Evolutionary conservation across 768 basidiomycete species (phyloP), one percentile per base, ranked within the genome.

Genomic region (Calvatia gigantea): DNA sequence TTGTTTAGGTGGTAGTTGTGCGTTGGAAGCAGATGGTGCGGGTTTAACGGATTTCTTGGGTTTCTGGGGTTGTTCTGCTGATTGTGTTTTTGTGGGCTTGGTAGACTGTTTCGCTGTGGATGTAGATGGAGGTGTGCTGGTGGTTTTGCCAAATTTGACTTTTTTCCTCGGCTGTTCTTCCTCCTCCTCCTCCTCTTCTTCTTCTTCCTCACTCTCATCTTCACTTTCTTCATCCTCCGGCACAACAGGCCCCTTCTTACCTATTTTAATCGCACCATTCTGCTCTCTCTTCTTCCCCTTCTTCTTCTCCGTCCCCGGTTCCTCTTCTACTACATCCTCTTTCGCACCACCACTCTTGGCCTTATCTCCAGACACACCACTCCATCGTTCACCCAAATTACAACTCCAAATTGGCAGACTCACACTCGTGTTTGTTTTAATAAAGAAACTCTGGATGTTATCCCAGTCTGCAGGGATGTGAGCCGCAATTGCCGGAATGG

Each of bases 341-440:
- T 64, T 63, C 31, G 59, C 67, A 15, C 46, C 58, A 21, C 51
- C 59, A 23, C 19, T 64, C n/a, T n/a, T n/a, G n/a, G n/a, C 67
- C 0, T 63, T 68, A 4, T 65, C 62, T 31, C 61, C 63, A 0
- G 66, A 69, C 6, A 83, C 62, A 0, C 80, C 82, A 42, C 77
- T 74, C 84, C 87, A 91, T 25, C 86, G 73, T 5, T 80, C 83
- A 28, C 85, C 84, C n/a, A 97, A 77, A 4, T 78, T 73, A 67
- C 88, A 91, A 19, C 76, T 81, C 93, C 94, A 99, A 65, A 99
- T 85, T 4, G 97, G 97, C n/a, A 99, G 71, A 60, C 87, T 84
- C 31, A 85, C 76, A 50, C 89, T 91, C 9, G 82, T 82, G 61
- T 84, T 90, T 1, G 94, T 96, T 72, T 98, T 98, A 73, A 99